phyloP scores from a whole-genome alignment of 2,329 filamentous ascomycete species.

The Pseudogymnoascus sp. region DNA sequence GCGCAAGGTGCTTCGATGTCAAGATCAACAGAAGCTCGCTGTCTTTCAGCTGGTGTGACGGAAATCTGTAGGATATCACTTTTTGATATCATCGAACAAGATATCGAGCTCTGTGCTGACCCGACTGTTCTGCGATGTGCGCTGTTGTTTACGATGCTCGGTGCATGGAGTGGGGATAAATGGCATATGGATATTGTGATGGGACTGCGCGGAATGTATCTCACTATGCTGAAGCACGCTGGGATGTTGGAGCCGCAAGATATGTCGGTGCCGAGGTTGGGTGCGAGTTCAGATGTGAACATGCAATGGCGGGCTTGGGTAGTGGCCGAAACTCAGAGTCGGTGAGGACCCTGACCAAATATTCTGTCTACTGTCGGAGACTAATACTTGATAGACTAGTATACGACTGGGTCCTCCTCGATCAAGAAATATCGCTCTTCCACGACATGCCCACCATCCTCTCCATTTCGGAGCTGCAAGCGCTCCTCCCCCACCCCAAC shows the following conservation, averaged over 20 bases:
- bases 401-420: constrained; percentile 69
- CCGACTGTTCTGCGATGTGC: constrained; percentile 56
- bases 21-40: constrained; percentile 54
- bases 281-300: constrained; percentile 37
- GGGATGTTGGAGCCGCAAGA: constrained; percentile 52
- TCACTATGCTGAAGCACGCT: constrained; percentile 62
- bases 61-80: constrained; percentile 65
- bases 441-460: constrained; percentile 55
- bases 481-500: constrained; percentile 45
- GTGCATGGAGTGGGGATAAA: constrained; percentile 66
- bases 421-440: constrained; percentile 62
- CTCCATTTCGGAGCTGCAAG: constrained; percentile 54
- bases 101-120: constrained; percentile 58
- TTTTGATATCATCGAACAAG: constrained; percentile 63
- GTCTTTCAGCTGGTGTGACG: constrained; percentile 56
- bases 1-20: constrained; percentile 61
- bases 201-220: constrained; percentile 65
- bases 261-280: constrained; percentile 36
- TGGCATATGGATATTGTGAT: constrained; percentile 72
- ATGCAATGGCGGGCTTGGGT: constrained; percentile 57
- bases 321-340: constrained; percentile 53
- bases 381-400: constrained; percentile 43
- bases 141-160: constrained; percentile 57
- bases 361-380: constrained; percentile 8
- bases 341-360: constrained; percentile 34